phyloP scores from a whole-genome alignment of 2,329 filamentous ascomycete species.

The Camillea tinctor region DNA sequence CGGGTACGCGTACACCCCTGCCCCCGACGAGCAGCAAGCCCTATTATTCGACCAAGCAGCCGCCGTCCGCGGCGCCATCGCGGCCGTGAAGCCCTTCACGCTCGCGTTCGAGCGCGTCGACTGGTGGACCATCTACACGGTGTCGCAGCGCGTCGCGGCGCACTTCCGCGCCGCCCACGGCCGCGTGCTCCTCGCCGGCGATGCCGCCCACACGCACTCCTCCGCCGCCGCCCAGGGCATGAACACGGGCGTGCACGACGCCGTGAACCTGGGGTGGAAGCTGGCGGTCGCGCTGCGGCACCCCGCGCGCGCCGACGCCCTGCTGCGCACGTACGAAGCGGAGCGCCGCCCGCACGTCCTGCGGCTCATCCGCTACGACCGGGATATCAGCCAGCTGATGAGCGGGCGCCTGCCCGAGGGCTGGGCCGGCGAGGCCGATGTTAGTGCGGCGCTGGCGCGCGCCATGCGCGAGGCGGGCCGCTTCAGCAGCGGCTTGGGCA shows the following conservation, averaged over 20 bases:
- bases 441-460: conserved; percentile 48
- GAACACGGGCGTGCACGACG: conserved; percentile 52
- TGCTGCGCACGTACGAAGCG: conserved; percentile 46
- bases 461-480: conserved; percentile 45
- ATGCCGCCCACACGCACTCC: conserved; percentile 56
- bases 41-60: conserved; percentile 43
- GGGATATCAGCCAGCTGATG: conserved; percentile 37
- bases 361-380: conserved; percentile 42
- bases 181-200: conserved; percentile 53
- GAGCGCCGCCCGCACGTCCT: conserved; percentile 47
- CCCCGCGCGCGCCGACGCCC: conserved; percentile 26
- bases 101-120: conserved; percentile 40
- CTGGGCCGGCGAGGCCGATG: conserved; percentile 42
- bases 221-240: conserved; percentile 57
- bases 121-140: conserved; percentile 40
- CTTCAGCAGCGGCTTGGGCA: conserved; percentile 44
- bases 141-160: conserved; percentile 20
- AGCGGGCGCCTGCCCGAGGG: conserved; percentile 39
- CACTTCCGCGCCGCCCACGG: conserved; percentile 38
- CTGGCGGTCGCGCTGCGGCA: conserved; percentile 41
- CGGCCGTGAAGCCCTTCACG: conserved; percentile 41
- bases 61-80: conserved; percentile 50
- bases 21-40: conserved; percentile 40
- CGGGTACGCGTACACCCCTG: conserved; percentile 49
- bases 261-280: conserved; percentile 51